These are phyloP conservation scores for Francoa sonchifolia DNA, from an alignment of 441 rosid genomes.

Conservation along the genomic window DNA sequence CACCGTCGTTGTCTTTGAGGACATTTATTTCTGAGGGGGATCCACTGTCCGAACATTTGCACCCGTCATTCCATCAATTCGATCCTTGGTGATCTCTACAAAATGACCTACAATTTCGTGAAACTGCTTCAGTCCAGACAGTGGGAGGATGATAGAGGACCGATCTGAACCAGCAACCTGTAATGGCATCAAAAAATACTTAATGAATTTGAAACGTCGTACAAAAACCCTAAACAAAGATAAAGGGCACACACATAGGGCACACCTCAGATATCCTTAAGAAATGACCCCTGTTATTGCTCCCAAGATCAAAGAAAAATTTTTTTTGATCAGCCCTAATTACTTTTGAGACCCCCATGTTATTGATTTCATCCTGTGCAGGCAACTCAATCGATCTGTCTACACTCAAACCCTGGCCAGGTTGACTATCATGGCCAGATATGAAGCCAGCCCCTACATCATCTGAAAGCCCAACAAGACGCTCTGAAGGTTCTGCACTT, in stretches of 20 bases:
- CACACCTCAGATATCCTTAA: conserved; percentile 86
- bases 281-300: conserved; percentile 90
- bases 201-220: background rate
- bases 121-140: conserved; percentile 85
- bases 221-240: background rate
- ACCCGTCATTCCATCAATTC: conserved; percentile 74
- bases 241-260: background rate
- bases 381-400: conserved; percentile 64
- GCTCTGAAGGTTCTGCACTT: conserved; percentile 58
- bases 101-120: conserved; percentile 84
- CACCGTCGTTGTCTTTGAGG: conserved; percentile 5
- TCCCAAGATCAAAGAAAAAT: conserved; percentile 95
- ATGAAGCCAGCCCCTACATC: conserved; percentile 98
- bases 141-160: conserved; percentile 86
- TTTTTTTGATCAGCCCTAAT: conserved; percentile 90
- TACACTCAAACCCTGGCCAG: conserved; percentile 46
- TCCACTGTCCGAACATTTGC: conserved; percentile 85
- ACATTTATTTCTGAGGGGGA: conserved; percentile 69
- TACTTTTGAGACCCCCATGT: conserved; percentile 66
- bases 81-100: conserved; percentile 89
- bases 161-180: conserved; percentile 92
- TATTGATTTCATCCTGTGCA: conserved; percentile 52
- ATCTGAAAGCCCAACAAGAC: conserved; percentile 79
- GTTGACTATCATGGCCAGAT: conserved; percentile 74
- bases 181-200: too few species aligned